Evolutionary conservation across 148 eudicot species (phyloP).

Genomic region (Rheum nobile): DNA sequence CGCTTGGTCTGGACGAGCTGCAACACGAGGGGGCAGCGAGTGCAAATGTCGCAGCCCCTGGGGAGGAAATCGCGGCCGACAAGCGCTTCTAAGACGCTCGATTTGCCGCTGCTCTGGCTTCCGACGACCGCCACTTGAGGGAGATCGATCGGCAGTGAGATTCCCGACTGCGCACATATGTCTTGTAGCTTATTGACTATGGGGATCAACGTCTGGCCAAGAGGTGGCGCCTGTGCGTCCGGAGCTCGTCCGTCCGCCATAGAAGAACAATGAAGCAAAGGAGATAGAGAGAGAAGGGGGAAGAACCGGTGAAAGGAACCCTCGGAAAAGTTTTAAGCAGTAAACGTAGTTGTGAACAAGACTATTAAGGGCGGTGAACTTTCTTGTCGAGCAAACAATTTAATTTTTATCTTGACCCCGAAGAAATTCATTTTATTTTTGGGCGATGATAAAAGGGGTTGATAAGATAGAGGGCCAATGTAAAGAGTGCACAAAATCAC

Average conservation of each 20-base stretch:
- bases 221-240: slow-evolving; percentile 13
- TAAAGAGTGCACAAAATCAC: too few relatives aligned
- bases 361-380: neutral
- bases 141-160: slow-evolving; percentile 28
- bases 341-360: neutral
- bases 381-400: neutral
- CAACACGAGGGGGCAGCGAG: slow-evolving; percentile 43
- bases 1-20: slow-evolving; percentile 34
- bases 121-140: slow-evolving; percentile 68
- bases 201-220: slow-evolving; percentile 43
- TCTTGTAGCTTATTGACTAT: slow-evolving; percentile 57
- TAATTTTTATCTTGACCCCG: neutral
- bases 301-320: neutral
- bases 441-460: too few relatives aligned
- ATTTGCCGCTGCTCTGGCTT: slow-evolving; percentile 63
- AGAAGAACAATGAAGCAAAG: neutral
- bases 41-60: slow-evolving; percentile 42
- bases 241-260: slow-evolving; percentile 9
- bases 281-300: neutral
- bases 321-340: neutral
- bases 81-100: slow-evolving; percentile 50
- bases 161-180: slow-evolving; percentile 37
- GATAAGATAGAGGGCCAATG: too few relatives aligned
- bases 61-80: slow-evolving; percentile 64
- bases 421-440: too few relatives aligned